Evolutionary conservation across 2,329 filamentous ascomycete genomes (phyloP).

Genomic region (Furcasterigmium sp.): DNA sequence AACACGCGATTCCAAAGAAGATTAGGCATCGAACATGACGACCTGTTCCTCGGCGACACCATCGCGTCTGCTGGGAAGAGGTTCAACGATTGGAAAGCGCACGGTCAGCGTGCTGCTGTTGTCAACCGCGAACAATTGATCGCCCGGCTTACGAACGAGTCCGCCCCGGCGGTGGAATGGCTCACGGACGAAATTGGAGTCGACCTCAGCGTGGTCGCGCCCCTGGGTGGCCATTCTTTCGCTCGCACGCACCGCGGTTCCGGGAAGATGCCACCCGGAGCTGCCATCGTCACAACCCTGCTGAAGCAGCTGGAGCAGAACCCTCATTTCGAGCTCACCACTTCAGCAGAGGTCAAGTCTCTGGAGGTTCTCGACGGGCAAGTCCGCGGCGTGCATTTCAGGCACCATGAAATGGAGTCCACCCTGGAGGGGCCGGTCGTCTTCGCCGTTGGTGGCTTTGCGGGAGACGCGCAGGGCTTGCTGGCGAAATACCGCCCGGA

Average conservation of each 20-base stretch:
- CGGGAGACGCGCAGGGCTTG: constrained; percentile 53
- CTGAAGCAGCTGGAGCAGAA: constrained; percentile 44
- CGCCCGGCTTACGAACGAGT: constrained; percentile 38
- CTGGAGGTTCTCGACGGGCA: constrained; percentile 29
- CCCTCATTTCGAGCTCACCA: constrained; percentile 45
- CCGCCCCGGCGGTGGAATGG: constrained; percentile 48
- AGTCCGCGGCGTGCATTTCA: constrained; percentile 50
- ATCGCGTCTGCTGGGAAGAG: constrained; percentile 47
- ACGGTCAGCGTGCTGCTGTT: constrained; percentile 13
- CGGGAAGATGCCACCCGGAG: constrained; percentile 51
- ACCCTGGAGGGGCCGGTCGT: constrained; percentile 48
- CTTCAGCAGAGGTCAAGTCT: constrained; percentile 45
- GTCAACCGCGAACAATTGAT: constrained; percentile 39
- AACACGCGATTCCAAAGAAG: constrained; percentile 50
- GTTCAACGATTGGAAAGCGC: constrained; percentile 17
- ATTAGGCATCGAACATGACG: constrained; percentile 25
- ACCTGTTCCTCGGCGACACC: constrained; percentile 50
- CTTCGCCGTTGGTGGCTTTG: constrained; percentile 58
- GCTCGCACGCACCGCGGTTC: constrained; percentile 53
- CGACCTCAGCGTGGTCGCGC: constrained; percentile 52
- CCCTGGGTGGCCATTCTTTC: constrained; percentile 53
- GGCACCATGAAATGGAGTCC: constrained; percentile 18
- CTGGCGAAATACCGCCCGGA: constrained; percentile 53
- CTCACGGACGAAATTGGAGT: constrained; percentile 51
- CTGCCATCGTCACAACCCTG: constrained; percentile 50